These are phyloP conservation scores for Rutstroemia sp. DNA, from an alignment of 2,329 filamentous ascomycete species.

Conservation along the genomic window DNA sequence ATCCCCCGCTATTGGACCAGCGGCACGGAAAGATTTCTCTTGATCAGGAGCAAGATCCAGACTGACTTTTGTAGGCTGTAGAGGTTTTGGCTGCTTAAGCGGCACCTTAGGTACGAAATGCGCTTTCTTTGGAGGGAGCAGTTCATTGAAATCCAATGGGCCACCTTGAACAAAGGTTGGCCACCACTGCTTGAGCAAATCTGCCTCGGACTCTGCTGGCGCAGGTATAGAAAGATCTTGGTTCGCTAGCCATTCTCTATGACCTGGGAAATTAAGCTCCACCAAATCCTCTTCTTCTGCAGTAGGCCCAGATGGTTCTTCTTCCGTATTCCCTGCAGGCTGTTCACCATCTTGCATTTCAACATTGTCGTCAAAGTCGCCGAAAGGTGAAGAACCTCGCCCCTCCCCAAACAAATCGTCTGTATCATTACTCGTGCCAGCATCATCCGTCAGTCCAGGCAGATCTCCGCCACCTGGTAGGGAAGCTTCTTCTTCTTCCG, in stretches of 20 bases:
- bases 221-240: conserved; percentile 59
- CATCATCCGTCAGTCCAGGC: conserved; percentile 43
- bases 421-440: conserved; percentile 48
- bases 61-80: conserved; percentile 81
- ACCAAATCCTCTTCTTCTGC: conserved; percentile 21
- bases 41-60: conserved; percentile 82
- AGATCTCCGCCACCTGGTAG: conserved; percentile 18
- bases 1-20: conserved; percentile 45
- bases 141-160: conserved; percentile 70
- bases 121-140: conserved; percentile 75
- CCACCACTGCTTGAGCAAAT: conserved; percentile 72
- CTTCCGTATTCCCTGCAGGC: conserved; percentile 12
- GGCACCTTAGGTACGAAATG: conserved; percentile 74
- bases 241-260: conserved; percentile 33
- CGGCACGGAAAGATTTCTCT: conserved; percentile 76
- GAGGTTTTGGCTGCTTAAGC: conserved; percentile 67
- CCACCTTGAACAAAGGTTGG: conserved; percentile 72
- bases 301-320: conserved; percentile 15
- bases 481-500: conserved; percentile 60
- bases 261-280: conserved; percentile 40
- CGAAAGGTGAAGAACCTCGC: conserved; percentile 26
- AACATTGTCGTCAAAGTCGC: conserved; percentile 15
- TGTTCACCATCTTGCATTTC: conserved; percentile 15
- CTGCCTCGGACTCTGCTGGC: conserved; percentile 64
- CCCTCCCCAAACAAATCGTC: conserved; percentile 65